phyloP scores from a whole-genome alignment of 2,329 filamentous ascomycete species.

The Apiospora saccharicola region DNA sequence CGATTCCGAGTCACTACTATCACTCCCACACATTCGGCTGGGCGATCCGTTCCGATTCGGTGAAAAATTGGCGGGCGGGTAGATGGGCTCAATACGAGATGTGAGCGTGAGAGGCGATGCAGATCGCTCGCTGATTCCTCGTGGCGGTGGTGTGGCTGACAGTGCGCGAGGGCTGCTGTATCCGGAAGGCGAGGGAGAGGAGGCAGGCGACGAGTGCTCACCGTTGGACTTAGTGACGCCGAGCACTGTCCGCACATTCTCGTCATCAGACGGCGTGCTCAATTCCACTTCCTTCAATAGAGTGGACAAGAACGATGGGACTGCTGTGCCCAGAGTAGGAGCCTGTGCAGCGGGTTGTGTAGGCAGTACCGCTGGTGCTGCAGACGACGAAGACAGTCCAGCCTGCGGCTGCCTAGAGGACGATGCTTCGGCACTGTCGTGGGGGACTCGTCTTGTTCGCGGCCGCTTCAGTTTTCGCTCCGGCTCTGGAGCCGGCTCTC shows the following conservation, averaged over 20 bases:
- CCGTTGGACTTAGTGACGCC: conserved; percentile 40
- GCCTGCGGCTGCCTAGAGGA: conserved; percentile 47
- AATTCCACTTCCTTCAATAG: conserved; percentile 87
- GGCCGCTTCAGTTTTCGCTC: conserved; percentile 89
- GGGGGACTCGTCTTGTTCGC: conserved; percentile 73
- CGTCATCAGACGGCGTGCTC: conserved; percentile 65
- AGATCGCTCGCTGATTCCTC: conserved; percentile 64
- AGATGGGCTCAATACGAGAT: conserved; percentile 75
- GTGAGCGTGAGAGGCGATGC: conserved; percentile 73
- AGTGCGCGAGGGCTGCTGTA: conserved; percentile 72
- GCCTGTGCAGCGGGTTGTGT: background rate
- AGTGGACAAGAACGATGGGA: conserved; percentile 84
- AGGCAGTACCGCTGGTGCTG: conserved; percentile 24
- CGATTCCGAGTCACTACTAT: conserved; percentile 52
- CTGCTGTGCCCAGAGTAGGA: conserved; percentile 35
- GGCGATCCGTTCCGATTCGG: conserved; percentile 39
- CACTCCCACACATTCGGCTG: conserved; percentile 43
- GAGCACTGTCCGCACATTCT: conserved; percentile 53
- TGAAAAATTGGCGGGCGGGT: conserved; percentile 69
- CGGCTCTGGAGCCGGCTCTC: conserved; percentile 72
- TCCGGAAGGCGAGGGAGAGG: conserved; percentile 70
- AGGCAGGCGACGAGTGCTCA: conserved; percentile 66
- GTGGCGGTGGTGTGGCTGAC: conserved; percentile 74
- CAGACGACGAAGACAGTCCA: conserved; percentile 24
- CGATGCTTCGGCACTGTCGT: conserved; percentile 50